Evolutionary conservation across 352 stramenopile genomes (phyloP), one percentile per base, ranked within the genome.

Genomic region (Pythium phragmiticola): DNA sequence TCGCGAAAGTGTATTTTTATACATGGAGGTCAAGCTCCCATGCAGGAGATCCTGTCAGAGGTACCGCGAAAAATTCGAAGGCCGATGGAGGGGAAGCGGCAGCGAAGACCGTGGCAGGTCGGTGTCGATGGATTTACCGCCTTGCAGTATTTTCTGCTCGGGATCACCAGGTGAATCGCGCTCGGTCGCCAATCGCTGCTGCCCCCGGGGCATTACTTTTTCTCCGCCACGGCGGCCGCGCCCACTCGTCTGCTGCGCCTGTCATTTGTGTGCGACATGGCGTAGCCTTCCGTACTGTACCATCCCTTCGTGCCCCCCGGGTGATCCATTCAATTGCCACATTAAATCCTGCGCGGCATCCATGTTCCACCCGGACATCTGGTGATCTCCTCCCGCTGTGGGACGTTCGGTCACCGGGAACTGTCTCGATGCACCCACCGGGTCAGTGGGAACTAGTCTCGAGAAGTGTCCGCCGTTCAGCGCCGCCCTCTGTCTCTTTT

Each of bases 1-100:
- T 46, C 39, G 39, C 23, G 17, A 21, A 11, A 54, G 48, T 11
- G 48, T 54, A 54, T 54, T 54, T 54, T 54, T 54, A 54, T 33
- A 11, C 48, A 50, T 50, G 2, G 14, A 5, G 6, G 33, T 46
- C 39, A 46, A 46, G 39, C 39, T 46, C 13, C 14, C 1, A 1
- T 21, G 26, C 26, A 5, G 2, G 39, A 46, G 5, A 46, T 17
- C 13, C 39, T 46, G 17, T 19, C 17, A 21, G 7, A 2, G 6
- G 39, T n/a, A 46, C 6, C 13, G 39, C 26, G 26, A 30, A 30
- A 46, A 8, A 19, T 7, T 46, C 17, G 11, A 46, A 46, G 14
- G 39, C 39, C 9, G 14, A 39, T 39, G 26, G 26, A 30, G 26
- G 4, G 26, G 26, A 30, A 30, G 26, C 26, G 26, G 26, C 26